Evolutionary conservation across 768 basidiomycete species (phyloP), one percentile per base, ranked within the genome.

Genomic region (Hortiboletus flavorubellus): DNA sequence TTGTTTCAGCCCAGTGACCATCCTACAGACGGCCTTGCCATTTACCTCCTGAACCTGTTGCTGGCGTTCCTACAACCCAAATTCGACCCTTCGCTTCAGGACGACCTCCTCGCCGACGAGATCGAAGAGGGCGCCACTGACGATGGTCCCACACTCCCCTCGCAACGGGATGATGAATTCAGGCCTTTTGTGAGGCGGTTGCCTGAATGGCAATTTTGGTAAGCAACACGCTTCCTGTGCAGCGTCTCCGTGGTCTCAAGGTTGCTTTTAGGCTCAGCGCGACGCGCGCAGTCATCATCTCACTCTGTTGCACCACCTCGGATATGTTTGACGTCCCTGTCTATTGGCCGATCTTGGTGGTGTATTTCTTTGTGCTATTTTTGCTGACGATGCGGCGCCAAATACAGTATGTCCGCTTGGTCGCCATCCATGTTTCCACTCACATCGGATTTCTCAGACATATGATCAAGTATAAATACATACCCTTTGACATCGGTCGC

Each of bases 381-480:
- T 83, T 91, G 21, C 77, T 98, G 63, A 98, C 96, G 5, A 96
- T 99, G 93, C 83, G 94, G 59, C 78, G 93, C 58, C 94, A 98
- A 73, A 94, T 98, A 61, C 91, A 93, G 93, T 96, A 70, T 65
- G 93, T 66, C 37, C 16, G 9, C 12, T 29, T 30, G n/a, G 26
- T 38, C 18, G 8, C 5, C 34, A 5, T 23, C 8, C 5, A 18
- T 2, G 34, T 46, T 49, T 54, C 46, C 18, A 14, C 52, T 59
- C 38, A 66, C 47, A 47, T 54, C 48, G 18, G 47, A 35, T 30
- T 23, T 45, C n/a, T 51, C 65, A 95, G 93, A 65, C 96, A 99
- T 73, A 98, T 98, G 96, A 89, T 97, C 78, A 97, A 97, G 73
- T 98, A 98, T 78, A 93, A 93, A 71, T 98, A 94, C 74, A 78